Conservation (phyloP, 129 eudicot species). For the Saposhnikovia divaricata region DNA sequence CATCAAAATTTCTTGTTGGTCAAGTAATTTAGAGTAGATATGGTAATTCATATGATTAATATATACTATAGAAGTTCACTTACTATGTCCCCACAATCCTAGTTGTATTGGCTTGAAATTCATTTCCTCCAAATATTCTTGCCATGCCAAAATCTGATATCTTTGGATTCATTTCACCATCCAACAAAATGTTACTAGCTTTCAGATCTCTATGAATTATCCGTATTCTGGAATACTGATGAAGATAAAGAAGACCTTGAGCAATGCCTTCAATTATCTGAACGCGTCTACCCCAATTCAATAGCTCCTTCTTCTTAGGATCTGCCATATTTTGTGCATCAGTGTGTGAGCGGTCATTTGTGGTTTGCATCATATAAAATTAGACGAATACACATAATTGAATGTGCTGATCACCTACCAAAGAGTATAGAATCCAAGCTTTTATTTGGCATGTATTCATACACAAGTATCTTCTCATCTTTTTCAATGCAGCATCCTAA, state of each 20-base stretch:
- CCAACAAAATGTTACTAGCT: slow-evolving; percentile 8
- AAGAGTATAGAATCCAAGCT: slow-evolving; percentile 6
- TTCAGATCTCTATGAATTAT: slow-evolving; percentile 9
- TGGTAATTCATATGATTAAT: background rate
- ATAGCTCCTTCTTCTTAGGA: slow-evolving; percentile 1
- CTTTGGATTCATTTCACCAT: slow-evolving; percentile 10
- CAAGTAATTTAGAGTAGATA: background rate
- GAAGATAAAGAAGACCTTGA: slow-evolving; percentile 12
- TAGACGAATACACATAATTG: background rate
- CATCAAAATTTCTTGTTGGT: background rate
- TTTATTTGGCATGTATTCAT: slow-evolving; percentile 5
- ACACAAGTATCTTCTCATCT: slow-evolving; percentile 8
- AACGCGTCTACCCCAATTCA: slow-evolving; percentile 7
- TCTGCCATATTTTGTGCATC: background rate
- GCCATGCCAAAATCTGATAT: slow-evolving; percentile 18
- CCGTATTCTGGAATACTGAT: slow-evolving; percentile 10
- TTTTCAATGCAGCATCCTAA: slow-evolving; percentile 13
- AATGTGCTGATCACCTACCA: background rate
- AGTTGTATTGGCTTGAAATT: slow-evolving; percentile 1
- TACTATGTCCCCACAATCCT: slow-evolving; percentile 6
- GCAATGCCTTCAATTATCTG: slow-evolving; percentile 12
- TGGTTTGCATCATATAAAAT: background rate
- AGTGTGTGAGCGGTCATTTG: background rate
- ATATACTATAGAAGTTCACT: background rate
- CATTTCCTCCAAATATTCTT: slow-evolving; percentile 14